Base-by-base conservation (phyloP, 2,329 filamentous ascomycete genomes). In the Apiospora koreana region DNA sequence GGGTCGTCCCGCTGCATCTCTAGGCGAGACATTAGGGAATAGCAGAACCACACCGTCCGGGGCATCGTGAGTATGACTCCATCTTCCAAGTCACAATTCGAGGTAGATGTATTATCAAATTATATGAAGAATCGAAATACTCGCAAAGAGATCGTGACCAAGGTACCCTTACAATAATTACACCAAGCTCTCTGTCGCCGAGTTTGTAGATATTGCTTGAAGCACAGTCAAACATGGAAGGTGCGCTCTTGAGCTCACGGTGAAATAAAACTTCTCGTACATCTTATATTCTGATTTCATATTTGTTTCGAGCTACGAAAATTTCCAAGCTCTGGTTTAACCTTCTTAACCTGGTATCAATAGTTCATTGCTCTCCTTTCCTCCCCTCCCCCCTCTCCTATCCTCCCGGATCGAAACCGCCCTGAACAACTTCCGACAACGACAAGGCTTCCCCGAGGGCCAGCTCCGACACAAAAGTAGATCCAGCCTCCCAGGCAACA, bases 291-390 rank as follows among this genome's bases (percentile, higher is more conserved):
- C 71, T 73, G 71, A 72, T 72, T 71, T 72, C 31, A 31, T 67
- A 45, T 67, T 67, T 45, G 65, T 9, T 67, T 67, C 9, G 28
- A 38, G 54, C 54, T 62, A 62, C 28, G 4, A 21, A 62, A 62
- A 62, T 23, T 38, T 38, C 54, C 21, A 62, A 62, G 54, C 18
- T 62, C 54, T 10, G 9, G 50, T 31, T 58, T 35, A 58, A 58
- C 50, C 68, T 70, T 68, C 69, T 74, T 76, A 75, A 70, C 71
- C 72, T 77, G 77, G 77, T 78, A 78, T 78, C 76, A 77, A 76
- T 77, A 76, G 35, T 75, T 76, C 75, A 77, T 75, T 75, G 72
- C 71, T 75, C 70, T 68, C 73, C 72, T 70, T 31, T 21, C 14
- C 67, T 28, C 21, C 25, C 21, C 67, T 42, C 43, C 28, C 28